Evolutionary conservation across 192 early-diverging fungal species (phyloP).

Genomic region (Backusella luteola): DNA sequence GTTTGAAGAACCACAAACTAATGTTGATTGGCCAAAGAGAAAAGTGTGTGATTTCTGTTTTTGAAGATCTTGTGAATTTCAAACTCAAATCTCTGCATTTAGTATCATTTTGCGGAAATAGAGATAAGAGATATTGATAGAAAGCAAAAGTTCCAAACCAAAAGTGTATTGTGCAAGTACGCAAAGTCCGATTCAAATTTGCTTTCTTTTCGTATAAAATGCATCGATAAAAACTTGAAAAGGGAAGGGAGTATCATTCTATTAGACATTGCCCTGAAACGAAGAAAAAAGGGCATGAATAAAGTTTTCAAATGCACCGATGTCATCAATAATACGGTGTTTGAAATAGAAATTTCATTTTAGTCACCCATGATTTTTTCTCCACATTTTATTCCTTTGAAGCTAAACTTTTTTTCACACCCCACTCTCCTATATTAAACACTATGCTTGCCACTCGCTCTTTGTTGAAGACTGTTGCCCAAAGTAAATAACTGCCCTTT

Average conservation of each 20-base stretch:
- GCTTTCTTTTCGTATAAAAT: not conserved
- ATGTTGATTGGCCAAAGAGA: no score
- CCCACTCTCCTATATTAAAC: not conserved
- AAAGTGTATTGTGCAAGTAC: not conserved
- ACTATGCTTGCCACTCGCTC: conserved; percentile 16
- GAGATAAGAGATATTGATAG: not conserved
- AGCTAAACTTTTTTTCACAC: not conserved
- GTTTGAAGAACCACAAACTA: not conserved
- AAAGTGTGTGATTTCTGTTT: no score
- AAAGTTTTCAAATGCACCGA: not conserved
- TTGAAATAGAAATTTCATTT: not conserved
- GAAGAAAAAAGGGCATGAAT: not conserved
- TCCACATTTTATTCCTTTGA: not conserved
- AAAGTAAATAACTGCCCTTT: not conserved
- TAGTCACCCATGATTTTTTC: conserved; percentile 1
- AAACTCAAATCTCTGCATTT: not conserved
- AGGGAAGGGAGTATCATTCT: no score
- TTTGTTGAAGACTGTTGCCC: conserved; percentile 9
- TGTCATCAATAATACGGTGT: not conserved
- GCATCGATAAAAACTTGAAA: no score
- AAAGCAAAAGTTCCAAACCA: not conserved
- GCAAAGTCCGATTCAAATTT: not conserved
- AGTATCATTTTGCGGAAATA: not conserved
- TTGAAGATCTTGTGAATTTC: no score
- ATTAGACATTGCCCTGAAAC: not conserved